These are phyloP conservation scores for Moringa oleifera DNA, from an alignment of 345 rosid genomes.

Conservation along the genomic window DNA sequence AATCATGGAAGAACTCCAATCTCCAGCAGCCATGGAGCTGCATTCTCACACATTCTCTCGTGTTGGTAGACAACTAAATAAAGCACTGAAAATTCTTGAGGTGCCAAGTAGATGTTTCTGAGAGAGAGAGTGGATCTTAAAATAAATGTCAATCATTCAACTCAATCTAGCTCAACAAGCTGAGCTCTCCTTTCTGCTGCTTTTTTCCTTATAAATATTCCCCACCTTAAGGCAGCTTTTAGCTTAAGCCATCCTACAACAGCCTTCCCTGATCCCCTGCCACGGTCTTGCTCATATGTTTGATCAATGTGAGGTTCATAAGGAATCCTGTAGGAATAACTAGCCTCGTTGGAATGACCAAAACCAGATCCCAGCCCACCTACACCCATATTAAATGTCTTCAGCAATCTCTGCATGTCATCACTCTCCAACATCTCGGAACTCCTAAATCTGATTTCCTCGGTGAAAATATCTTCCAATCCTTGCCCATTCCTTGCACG, in stretches of 20 bases:
- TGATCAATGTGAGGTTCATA: conserved; percentile 44
- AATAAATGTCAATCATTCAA: background rate
- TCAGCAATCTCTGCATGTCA: conserved; percentile 86
- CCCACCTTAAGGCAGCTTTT: conserved; percentile 89
- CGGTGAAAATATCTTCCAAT: conserved; percentile 55
- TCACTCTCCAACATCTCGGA: conserved; percentile 81
- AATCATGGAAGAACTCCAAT: background rate
- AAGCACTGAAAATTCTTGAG: too few relatives aligned
- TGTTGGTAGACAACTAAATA: too few relatives aligned
- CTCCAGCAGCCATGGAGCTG: background rate
- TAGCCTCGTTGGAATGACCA: conserved; percentile 47
- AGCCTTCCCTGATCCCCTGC: conserved; percentile 75
- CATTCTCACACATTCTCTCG: background rate
- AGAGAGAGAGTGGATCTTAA: background rate
- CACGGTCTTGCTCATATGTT: conserved; percentile 24
- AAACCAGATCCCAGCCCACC: conserved; percentile 44
- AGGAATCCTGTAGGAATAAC: conserved; percentile 48
- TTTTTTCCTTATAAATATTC: conserved; percentile 87
- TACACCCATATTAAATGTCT: conserved; percentile 52
- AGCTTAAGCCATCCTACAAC: conserved; percentile 96
- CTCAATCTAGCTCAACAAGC: conserved; percentile 68
- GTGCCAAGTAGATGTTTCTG: too few relatives aligned
- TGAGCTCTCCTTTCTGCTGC: conserved; percentile 93
- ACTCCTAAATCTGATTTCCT: conserved; percentile 73
- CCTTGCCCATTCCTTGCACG: conserved; percentile 43